Base-by-base conservation (phyloP, 2,329 filamentous ascomycete species). In the Curvularia hawaiiensis region DNA sequence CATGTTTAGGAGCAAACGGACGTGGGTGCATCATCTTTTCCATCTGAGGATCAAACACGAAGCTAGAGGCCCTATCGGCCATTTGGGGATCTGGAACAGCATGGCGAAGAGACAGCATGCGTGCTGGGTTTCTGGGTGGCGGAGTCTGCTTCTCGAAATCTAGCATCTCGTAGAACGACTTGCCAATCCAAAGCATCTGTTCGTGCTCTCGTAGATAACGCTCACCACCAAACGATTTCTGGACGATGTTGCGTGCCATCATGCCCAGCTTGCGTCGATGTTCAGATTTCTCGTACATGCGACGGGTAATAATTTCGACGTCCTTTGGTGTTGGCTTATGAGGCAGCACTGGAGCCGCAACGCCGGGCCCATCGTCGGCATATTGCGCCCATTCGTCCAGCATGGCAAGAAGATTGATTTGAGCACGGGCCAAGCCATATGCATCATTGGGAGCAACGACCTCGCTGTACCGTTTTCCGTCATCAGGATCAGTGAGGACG, bases 361-460 rank as follows among this genome's bases (percentile, higher is more conserved):
- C 66, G 12, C 73, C 74, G 3, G 75, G 75, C 4, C 65, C 65
- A 60, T 87, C 85, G 1, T 84, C 82, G 3, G 84, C 83, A 66
- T 85, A 88, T 48, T 83, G 75, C 52, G 80, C 77, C 85, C 85
- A 89, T 66, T 86, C 82, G 4, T 84, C 86, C 1, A 87, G 75
- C 78, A 89, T 82, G 7, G 81, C 84, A 12, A 89, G 79, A 63
- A 88, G 80, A 54, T 83, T 83, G 60, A 89, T 83, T 65, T 89
- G 86, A 0, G 86, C 86, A 24, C 82, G 79, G 1, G 86, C 86
- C 1, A 89, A 78, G 4, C 83, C 82, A 38, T 80, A 79, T 4
- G 85, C 81, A 68, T 89, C 86, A 63, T 88, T 88, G 2, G 86
- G 86, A 14, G 86, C 83, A 3, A 88, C 85, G 5, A 88, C 84